Base-by-base conservation (phyloP, 768 basidiomycete species). In the Panellus pusillus region DNA sequence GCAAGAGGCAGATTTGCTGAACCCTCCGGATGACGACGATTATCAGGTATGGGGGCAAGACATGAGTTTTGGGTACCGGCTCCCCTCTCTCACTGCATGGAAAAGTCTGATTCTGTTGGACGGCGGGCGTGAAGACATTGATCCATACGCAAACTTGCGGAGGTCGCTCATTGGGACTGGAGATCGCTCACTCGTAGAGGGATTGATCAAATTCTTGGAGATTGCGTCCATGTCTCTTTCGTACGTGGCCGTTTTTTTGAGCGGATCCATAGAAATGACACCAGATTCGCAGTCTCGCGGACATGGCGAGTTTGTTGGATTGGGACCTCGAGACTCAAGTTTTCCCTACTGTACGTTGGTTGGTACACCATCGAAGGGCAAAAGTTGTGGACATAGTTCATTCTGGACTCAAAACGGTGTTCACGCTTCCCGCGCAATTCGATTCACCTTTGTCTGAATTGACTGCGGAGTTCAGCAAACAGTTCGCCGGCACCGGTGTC, bases 311-410 rank as follows among this genome's bases (percentile, higher is more conserved):
- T 64, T 66, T 91, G 32, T 72, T 95, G 37, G 91, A 93, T 52
- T 91, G 91, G 83, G 86, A 93, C 59, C 72, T 92, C 7, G 84
- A 92, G 60, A 74, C 81, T 0, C 91, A 96, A 62, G 79, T 96
- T 0, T 91, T 89, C 64, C 91, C 93, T 0, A 83, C 90, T n/a
- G 95, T 96, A 9, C 83, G 92, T 15, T 93, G 93, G 82, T 77
- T 99, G 28, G 89, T 98, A 28, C 86, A 91, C 54, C 93, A 94
- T 70, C 80, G 91, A 48, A 81, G 91, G 63, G 96, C 93, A 6
- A 92, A 92, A 61, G 75, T 98, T 24, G 87, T 97, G 39, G 94
- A 98, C 57, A 80, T 85, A 15, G 83, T 98, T 29, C 90, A 93
- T 63, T 73, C 70, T 4, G 81, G 86, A 41, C 69, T 98, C 40